Percentiles rank a stretch among this genome's conserved stretches.
Conservation (phyloP, 2,329 filamentous ascomycete genomes). For the Epichloe gansuensis region DNA sequence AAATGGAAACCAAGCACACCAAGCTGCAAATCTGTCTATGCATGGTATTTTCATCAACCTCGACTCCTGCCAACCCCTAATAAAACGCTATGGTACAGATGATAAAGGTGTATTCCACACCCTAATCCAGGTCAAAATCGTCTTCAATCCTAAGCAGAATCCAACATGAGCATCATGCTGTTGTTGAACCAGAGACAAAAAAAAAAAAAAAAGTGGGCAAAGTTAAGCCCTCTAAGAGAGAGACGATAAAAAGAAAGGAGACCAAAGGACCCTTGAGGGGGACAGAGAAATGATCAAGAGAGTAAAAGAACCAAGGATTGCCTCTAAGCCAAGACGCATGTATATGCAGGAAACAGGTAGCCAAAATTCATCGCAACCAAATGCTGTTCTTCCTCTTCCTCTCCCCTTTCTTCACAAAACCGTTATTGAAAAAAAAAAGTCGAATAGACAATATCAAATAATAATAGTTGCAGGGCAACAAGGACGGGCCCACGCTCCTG, state of each 20-base stretch:
- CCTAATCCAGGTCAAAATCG: neutral
- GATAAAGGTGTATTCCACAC: neutral
- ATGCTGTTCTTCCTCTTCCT: neutral
- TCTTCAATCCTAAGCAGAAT: neutral
- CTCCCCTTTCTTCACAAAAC: neutral
- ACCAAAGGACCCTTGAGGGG: neutral
- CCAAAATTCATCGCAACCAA: slow-evolving; percentile 1
- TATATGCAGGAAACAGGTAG: neutral
- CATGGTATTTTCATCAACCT: neutral
- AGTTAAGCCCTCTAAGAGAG: neutral
- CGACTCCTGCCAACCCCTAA: neutral
- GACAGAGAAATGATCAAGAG: neutral
- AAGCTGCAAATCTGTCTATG: neutral
- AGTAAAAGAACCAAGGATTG: neutral
- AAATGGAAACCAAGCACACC: neutral
- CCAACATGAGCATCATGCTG: neutral
- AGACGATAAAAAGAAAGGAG: neutral
- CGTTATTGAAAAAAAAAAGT: neutral
- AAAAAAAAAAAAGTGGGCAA: neutral
- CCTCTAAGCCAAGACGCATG: neutral
- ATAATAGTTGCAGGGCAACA: neutral
- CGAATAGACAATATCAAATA: neutral
- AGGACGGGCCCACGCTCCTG: neutral
- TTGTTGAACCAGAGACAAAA: neutral
- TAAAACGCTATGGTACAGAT: neutral